Percentiles rank a stretch among this genome's conserved stretches.
Evolutionary conservation across 2,329 filamentous ascomycete genomes (phyloP).

Genomic region (Plenodomus biglobosus): DNA sequence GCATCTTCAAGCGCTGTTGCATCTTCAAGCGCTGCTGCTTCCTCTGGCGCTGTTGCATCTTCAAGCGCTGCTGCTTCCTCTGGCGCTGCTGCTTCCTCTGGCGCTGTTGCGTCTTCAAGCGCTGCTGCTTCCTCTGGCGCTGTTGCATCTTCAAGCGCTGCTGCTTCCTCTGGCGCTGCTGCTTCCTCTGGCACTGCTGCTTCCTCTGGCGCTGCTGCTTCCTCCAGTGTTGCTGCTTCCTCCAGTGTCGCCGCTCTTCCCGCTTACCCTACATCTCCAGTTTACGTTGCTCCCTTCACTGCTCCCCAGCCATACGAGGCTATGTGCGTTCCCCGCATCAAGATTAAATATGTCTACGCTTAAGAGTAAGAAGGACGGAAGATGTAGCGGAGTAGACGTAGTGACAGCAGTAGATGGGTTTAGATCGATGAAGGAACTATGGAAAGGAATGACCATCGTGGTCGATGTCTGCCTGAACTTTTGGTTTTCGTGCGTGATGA

Average conservation of each 20-base stretch:
- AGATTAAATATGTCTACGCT: slow-evolving; percentile 22
- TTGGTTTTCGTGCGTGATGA: slow-evolving; percentile 20
- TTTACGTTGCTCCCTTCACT: slow-evolving; percentile 22
- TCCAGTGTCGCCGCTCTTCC: slow-evolving; percentile 16
- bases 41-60: no score
- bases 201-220: slow-evolving; percentile 6
- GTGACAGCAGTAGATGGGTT: slow-evolving; percentile 20
- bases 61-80: no score
- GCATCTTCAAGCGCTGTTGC: no score
- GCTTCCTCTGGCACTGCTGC: slow-evolving; percentile 1
- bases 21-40: no score
- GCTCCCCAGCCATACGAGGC: slow-evolving; percentile 16
- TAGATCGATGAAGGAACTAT: slow-evolving; percentile 19
- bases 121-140: slow-evolving; percentile 16
- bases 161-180: slow-evolving; percentile 6
- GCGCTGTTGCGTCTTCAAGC: no score
- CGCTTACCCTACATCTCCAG: slow-evolving; percentile 23
- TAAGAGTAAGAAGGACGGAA: slow-evolving; percentile 21
- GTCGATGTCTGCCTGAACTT: slow-evolving; percentile 19
- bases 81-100: no score
- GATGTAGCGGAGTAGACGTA: slow-evolving; percentile 19
- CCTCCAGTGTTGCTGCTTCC: slow-evolving; percentile 8
- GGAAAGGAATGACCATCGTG: slow-evolving; percentile 15
- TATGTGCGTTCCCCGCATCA: slow-evolving; percentile 19
- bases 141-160: slow-evolving; percentile 10